phyloP scores from a whole-genome alignment of 257 asterid genomes.

The Leonotis leonurus region DNA sequence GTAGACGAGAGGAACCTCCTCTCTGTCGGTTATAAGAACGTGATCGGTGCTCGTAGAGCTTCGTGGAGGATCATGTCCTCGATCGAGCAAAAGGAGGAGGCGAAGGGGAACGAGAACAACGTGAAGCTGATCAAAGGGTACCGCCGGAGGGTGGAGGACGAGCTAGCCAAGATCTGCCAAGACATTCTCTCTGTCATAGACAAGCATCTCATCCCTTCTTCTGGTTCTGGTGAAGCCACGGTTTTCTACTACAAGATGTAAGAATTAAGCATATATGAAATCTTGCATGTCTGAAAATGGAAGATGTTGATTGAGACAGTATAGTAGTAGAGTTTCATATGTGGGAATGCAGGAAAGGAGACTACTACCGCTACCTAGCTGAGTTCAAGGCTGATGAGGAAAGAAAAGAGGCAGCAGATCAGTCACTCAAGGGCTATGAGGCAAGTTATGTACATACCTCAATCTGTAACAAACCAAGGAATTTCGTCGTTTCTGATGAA shows the following conservation, averaged over 20 bases:
- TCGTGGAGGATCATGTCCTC: constrained; percentile 96
- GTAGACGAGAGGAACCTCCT: constrained; percentile 89
- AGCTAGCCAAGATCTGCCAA: constrained; percentile 70
- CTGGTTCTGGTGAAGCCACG: constrained; percentile 80
- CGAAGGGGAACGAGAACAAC: constrained; percentile 68
- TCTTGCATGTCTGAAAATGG: neutral
- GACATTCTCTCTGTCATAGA: constrained; percentile 77
- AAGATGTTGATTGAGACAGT: too few relatives aligned
- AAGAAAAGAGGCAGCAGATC: constrained; percentile 77
- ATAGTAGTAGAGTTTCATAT: too few relatives aligned
- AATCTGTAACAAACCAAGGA: too few relatives aligned
- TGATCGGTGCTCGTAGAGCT: constrained; percentile 94
- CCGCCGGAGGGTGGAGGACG: constrained; percentile 82
- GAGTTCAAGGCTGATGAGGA: constrained; percentile 79
- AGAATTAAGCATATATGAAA: constrained; percentile 14
- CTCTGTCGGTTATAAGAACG: constrained; percentile 96
- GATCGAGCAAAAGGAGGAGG: constrained; percentile 87
- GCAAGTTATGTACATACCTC: constrained; percentile 24
- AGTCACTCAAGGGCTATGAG: constrained; percentile 85
- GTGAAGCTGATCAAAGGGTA: constrained; percentile 65
- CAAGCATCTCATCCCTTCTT: constrained; percentile 71
- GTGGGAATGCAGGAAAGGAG: constrained; percentile 80
- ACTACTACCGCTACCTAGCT: constrained; percentile 80
- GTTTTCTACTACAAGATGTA: constrained; percentile 92
- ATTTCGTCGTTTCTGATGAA: too few relatives aligned